Percentiles rank a stretch among this genome's conserved stretches.
These are phyloP conservation scores for Schizophyllum amplum DNA, from an alignment of 1,284 basidiomycete genomes.

Conservation along the genomic window DNA sequence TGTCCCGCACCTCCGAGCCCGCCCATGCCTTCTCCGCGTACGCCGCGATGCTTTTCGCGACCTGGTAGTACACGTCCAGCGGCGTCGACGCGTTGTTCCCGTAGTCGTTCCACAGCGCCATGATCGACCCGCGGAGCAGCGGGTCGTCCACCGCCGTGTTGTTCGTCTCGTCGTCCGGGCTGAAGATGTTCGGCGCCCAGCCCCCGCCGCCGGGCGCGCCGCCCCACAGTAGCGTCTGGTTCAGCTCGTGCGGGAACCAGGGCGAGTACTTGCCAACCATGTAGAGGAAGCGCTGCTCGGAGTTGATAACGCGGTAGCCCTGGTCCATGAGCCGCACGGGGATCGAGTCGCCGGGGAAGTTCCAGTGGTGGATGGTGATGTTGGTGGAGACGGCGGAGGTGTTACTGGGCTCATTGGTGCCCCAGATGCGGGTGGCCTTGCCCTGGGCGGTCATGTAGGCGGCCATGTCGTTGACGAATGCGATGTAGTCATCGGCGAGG, in stretches of 20 bases:
- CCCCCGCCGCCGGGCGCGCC: conserved; percentile 23
- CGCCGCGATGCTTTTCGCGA: conserved; percentile 25
- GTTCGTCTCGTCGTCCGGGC: conserved; percentile 18
- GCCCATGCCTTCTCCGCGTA: conserved; percentile 30
- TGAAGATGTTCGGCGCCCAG: conserved; percentile 30
- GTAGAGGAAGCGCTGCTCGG: conserved; percentile 28
- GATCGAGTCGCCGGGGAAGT: conserved; percentile 24
- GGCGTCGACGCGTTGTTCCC: conserved; percentile 31
- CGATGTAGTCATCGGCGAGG: conserved; percentile 27
- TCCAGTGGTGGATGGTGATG: conserved; percentile 32
- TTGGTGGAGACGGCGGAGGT: conserved; percentile 21
- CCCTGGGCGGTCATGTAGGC: conserved; percentile 18
- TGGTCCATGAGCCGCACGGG: conserved; percentile 24
- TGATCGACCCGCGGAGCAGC: conserved; percentile 25
- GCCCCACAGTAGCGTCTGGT: conserved; percentile 21
- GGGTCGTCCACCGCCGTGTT: conserved; percentile 21
- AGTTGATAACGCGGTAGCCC: conserved; percentile 29
- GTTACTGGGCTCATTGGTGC: conserved; percentile 24
- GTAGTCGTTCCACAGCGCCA: conserved; percentile 33
- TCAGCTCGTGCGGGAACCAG: conserved; percentile 24
- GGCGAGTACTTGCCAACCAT: conserved; percentile 27
- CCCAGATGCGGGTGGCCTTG: conserved; percentile 28
- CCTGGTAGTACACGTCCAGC: conserved; percentile 28
- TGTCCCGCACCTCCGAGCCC: conserved; percentile 22
- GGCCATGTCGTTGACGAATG: conserved; percentile 29